A percentile compares a stretch with the other conserved stretches of the same genome.
These are phyloP conservation scores for Fusarium sp. DNA, from an alignment of 2,329 filamentous ascomycete genomes.

Conservation along the genomic window DNA sequence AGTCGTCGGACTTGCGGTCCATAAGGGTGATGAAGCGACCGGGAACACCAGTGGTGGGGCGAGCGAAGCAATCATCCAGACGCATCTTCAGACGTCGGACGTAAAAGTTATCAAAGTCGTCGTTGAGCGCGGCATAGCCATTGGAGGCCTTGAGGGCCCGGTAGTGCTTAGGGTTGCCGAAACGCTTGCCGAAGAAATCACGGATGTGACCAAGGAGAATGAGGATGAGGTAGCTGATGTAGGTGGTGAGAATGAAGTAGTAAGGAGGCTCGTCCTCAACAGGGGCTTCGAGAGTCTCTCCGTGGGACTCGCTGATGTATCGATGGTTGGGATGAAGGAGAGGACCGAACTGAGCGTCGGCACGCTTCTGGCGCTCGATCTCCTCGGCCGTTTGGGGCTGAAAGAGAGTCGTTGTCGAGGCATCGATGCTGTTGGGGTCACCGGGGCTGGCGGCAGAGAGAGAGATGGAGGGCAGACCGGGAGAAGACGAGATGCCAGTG, in stretches of 20 bases:
- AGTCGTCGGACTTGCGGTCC: constrained; percentile 90
- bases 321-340: constrained; percentile 83
- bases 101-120: constrained; percentile 99
- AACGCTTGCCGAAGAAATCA: constrained; percentile 98
- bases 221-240: constrained; percentile 96
- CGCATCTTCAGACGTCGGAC: constrained; percentile 91
- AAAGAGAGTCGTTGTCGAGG: constrained; percentile 83
- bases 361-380: constrained; percentile 77
- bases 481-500: constrained; percentile 76
- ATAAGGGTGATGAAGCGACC: constrained; percentile 93
- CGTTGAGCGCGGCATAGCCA: constrained; percentile 95
- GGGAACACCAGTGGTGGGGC: constrained; percentile 92
- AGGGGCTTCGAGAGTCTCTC: constrained; percentile 82
- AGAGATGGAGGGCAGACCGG: constrained; percentile 89
- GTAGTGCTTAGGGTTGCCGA: constrained; percentile 85
- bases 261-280: constrained; percentile 96
- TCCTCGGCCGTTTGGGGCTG: constrained; percentile 89
- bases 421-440: constrained; percentile 77
- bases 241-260: constrained; percentile 96
- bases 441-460: constrained; percentile 87
- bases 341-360: constrained; percentile 92
- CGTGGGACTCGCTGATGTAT: constrained; percentile 90
- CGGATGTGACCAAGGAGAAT: constrained; percentile 95
- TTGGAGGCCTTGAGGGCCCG: constrained; percentile 84
- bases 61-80: constrained; percentile 96